Conservation (phyloP, 495 filamentous ascomycete species). For the Hypoxylon perforatum region DNA sequence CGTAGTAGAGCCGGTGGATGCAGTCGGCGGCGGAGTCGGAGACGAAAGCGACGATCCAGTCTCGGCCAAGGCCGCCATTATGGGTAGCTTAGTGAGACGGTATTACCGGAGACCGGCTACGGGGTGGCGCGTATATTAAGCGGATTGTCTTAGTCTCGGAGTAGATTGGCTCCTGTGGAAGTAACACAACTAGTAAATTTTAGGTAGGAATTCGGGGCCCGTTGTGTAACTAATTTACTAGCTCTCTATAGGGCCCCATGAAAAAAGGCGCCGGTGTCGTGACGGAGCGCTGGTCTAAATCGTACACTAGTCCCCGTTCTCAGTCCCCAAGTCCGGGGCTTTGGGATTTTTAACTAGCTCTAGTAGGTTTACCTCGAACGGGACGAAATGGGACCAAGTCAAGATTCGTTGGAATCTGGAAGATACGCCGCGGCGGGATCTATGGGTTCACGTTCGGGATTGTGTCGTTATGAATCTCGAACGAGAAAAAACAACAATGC, state of each 20-base stretch:
- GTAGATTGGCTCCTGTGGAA: slow-evolving; percentile 14
- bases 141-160: slow-evolving; percentile 7
- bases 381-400: background rate
- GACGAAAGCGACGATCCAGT: slow-evolving; percentile 20
- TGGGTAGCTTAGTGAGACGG: slow-evolving; percentile 30
- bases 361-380: background rate
- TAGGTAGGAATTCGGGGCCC: slow-evolving; percentile 17
- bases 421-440: slow-evolving; percentile 1
- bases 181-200: slow-evolving; percentile 32
- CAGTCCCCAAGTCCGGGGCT: slow-evolving; percentile 10
- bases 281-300: slow-evolving; percentile 5
- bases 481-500: slow-evolving; percentile 3
- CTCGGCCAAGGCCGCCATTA: slow-evolving; percentile 30
- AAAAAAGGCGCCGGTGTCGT: background rate
- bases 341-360: background rate
- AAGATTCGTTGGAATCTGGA: background rate
- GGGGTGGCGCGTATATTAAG: no score
- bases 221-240: slow-evolving; percentile 30
- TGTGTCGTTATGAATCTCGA: slow-evolving; percentile 4
- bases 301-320: slow-evolving; percentile 7
- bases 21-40: slow-evolving; percentile 29
- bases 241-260: slow-evolving; percentile 18
- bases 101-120: no score
- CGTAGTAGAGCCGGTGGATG: slow-evolving; percentile 8
- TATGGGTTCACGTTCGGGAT: background rate